Base-by-base conservation (phyloP, 345 rosid genomes). In the Moringa oleifera region DNA sequence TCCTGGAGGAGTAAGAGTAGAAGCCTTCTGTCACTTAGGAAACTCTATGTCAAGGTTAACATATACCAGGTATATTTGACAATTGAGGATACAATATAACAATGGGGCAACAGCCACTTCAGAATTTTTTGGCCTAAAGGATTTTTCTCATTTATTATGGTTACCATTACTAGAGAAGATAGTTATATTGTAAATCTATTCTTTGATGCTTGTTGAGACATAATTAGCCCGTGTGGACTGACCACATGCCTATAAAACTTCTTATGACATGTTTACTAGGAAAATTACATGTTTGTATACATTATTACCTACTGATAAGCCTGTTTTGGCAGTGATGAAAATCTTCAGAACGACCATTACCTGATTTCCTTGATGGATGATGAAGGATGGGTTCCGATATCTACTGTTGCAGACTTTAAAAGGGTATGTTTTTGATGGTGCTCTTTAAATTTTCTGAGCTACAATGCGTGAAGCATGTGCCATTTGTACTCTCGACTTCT, bases 341-440 rank as follows among this genome's bases (percentile, higher is more conserved):
- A 95, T 83, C 83, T 91, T 78, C 75, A 69, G 75, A 73, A 61
- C 24, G 99, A 95, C 53, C 72, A 65, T 61, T 91, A 77, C 68
- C 77, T 95, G 58, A 80, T 78, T 49, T 79, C 91, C 66, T 77
- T 85, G 80, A 89, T 95, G 99, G 99, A 95, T 76, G 77, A 81
- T 65, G 81, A 87, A 66, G 99, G 99, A 65, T 87, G 96, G 96
- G 99, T 87, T 78, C 81, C 89, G 20, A 74, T 80, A 22, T 70
- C 83, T 33, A 65, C 45, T n/a, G 76, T 95, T 72, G 95, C 97
- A 0, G 87, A 81, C 70, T 95, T 95, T 64, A 90, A 89, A 67
- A 84, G 97, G 92, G 99, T 94, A 82, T 59, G 69, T 51, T 46
- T n/a, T 33, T 36, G 51, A 21, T 33, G 37, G 11, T n/a, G n/a